Evolutionary conservation across 1,284 basidiomycete species (phyloP), one percentile per base, ranked within the genome.

Genomic region (Vanrija humicola): DNA sequence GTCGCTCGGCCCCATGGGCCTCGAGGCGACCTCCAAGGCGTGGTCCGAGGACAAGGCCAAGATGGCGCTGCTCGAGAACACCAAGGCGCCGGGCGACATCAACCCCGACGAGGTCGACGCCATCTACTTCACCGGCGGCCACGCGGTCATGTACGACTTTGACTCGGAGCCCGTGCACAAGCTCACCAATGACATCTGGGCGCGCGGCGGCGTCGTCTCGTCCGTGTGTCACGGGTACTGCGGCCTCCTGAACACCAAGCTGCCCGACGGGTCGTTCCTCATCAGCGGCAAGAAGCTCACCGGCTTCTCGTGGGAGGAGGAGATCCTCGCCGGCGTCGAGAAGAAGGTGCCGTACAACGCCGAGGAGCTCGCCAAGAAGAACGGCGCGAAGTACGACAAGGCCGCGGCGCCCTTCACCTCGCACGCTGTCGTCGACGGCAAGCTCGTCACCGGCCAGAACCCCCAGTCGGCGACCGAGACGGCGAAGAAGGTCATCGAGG

Each of bases 81-180:
- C 50, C 3, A 4, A 12, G 21, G 25, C 21, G 5, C 50, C 50
- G 1, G 44, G 14, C 16, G 56, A 54, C 29, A 40, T 58, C 15
- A 29, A 50, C 15, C 15, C 45, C 3, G 38, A 18, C 23, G 28
- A 39, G 6, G 47, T 55, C 23, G 52, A 54, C 43, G 46, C 50
- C 40, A 48, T 58, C 52, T 58, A 51, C 49, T 54, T 43, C 16
- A 55, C 56, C 1, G 56, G 52, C 19, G 56, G 56, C 14, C 56
- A 58, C 38, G 56, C 56, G 6, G 47, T 50, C 39, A 46, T 58
- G 52, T 50, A 51, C 53, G 56, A 58, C 56, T 58, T 55, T 34
- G 43, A 43, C 46, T 50, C 45, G 8, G 19, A n/a, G 25, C 38
- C 46, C 16, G 48, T 58, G 16, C 49, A 54, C 14, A 52, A 48